Conservation (phyloP, 148 eudicot species). For the Persicaria maculosa region DNA sequence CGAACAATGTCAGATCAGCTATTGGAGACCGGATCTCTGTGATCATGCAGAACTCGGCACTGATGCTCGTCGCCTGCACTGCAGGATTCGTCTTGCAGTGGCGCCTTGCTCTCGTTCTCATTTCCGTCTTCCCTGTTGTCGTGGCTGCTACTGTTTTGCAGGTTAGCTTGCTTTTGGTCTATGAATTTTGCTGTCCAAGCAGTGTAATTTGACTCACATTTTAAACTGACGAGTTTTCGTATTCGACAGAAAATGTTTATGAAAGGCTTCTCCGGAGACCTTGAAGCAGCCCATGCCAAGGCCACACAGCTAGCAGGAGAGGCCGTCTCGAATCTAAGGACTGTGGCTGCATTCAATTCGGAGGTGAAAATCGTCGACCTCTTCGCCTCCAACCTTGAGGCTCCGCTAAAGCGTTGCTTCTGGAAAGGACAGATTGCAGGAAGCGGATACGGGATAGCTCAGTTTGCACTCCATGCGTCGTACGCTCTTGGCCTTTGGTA, state of each 20-base stretch:
- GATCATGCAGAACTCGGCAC: constrained; percentile 92
- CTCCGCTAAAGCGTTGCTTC: constrained; percentile 80
- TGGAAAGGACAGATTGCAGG: constrained; percentile 99
- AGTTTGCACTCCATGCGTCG: constrained; percentile 91
- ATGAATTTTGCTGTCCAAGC: neutral
- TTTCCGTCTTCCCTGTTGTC: constrained; percentile 91
- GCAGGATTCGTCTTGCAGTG: constrained; percentile 93
- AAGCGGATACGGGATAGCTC: constrained; percentile 88
- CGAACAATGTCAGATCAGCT: constrained; percentile 90
- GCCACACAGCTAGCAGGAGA: constrained; percentile 98
- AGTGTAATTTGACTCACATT: neutral
- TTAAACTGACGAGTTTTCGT: neutral
- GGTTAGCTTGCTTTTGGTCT: constrained; percentile 35
- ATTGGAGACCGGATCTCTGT: constrained; percentile 94
- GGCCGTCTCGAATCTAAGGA: constrained; percentile 90
- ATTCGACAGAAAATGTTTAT: constrained; percentile 87
- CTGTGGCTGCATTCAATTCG: constrained; percentile 95
- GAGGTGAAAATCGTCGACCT: constrained; percentile 71
- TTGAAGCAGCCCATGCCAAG: constrained; percentile 93
- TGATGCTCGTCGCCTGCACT: constrained; percentile 91
- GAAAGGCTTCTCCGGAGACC: constrained; percentile 97
- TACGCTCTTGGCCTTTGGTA: constrained; percentile 98
- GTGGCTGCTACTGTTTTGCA: constrained; percentile 99
- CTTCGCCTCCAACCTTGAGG: constrained; percentile 56
- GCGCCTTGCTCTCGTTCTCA: constrained; percentile 95